Conservation (phyloP, 2,329 filamentous ascomycete species). For the Scytalidium lignicola region DNA sequence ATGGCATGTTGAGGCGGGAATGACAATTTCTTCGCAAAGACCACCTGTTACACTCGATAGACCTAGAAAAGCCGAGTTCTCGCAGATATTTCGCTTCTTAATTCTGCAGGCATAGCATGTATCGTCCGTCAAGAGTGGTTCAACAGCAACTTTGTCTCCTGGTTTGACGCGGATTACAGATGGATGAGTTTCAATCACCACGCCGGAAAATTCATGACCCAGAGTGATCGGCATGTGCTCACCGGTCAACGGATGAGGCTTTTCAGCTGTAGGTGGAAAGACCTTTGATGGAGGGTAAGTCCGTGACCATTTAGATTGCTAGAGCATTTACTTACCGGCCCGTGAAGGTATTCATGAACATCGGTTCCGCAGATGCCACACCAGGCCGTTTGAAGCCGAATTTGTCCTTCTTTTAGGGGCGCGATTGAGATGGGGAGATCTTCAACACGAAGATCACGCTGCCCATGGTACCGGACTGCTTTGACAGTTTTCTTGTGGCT, state of each 20-base stretch:
- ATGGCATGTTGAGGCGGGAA: conserved; percentile 39
- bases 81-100: conserved; percentile 30
- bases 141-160: conserved; percentile 43
- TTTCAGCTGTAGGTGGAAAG: conserved; percentile 42
- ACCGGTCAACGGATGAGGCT: conserved; percentile 52
- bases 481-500: no score
- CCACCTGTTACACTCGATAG: conserved; percentile 33
- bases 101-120: conserved; percentile 36
- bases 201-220: conserved; percentile 83
- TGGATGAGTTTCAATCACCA: conserved; percentile 61
- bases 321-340: no score
- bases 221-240: conserved; percentile 48
- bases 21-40: conserved; percentile 44
- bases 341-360: conserved; percentile 47
- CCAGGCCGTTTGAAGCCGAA: conserved; percentile 42
- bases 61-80: conserved; percentile 5
- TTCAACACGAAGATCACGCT: conserved; percentile 50
- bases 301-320: no score
- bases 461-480: conserved; percentile 50
- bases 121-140: conserved; percentile 50
- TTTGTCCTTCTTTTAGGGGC: conserved; percentile 43
- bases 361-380: conserved; percentile 50
- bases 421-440: conserved; percentile 42
- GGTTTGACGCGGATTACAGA: conserved; percentile 41
- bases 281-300: no score